Evolutionary conservation across 2,329 filamentous ascomycete species (phyloP), one percentile per base, ranked within the genome.

Genomic region (Geosmithia putterillii): DNA sequence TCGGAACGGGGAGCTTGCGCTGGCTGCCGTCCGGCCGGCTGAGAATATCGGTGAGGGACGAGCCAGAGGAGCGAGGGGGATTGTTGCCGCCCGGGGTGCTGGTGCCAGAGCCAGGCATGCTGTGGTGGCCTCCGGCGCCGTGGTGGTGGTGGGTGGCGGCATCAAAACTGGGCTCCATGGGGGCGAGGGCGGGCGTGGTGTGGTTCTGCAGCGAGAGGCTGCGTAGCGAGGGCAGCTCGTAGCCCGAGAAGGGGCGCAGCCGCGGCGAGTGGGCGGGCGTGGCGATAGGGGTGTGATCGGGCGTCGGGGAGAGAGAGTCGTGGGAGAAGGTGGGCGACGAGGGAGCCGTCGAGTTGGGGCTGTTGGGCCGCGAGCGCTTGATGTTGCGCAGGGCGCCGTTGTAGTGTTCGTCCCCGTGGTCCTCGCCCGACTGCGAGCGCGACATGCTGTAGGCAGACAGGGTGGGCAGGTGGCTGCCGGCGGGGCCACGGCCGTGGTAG

Each of bases 271-370:
- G 92, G 38, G 89, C 90, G 4, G 90, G 90, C 5, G 90, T 98
- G 22, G 89, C 90, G 44, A 96, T 79, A n/a, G 90, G 90, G n/a
- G 92, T 96, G 69, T 95, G 89, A 57, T 96, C 90, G 10, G 90
- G 92, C 2, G 90, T 98, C 4, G 90, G 92, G 9, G 90, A 96
- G 40, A 90, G 75, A 10, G 90, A 95, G 63, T 95, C 88, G 65
- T 95, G 88, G 2, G 90, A 95, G 62, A 95, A 95, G 3, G 89
- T 95, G 21, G 90, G 90, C 25, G 90, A 96, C 21, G 90, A 94
- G 18, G 92, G 92, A 40, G 90, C 90, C 2, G 90, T 96, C 8
- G 89, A 95, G 65, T 94, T 87, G 43, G 90, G 92, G 32, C 90
- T 95, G 61, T 89, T 92, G 38, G 92, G 90, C 53, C 90, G 73